Evolutionary conservation across 805 yeast species (phyloP).

Genomic region (Yamadazyma laniorum): DNA sequence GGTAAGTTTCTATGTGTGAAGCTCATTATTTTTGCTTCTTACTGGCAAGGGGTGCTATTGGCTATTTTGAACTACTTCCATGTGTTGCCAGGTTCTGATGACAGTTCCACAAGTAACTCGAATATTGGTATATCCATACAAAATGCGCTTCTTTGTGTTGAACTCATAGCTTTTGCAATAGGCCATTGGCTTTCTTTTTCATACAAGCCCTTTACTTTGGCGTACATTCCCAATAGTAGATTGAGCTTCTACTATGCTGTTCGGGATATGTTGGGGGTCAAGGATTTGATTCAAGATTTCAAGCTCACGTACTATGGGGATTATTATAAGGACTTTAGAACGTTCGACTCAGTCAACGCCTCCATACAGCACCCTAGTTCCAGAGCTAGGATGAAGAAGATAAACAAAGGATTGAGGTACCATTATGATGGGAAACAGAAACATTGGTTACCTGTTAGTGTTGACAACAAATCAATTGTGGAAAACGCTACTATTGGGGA

Average conservation of each 20-base stretch:
- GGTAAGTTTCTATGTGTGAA: constrained; percentile 92
- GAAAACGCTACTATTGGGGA: constrained; percentile 14
- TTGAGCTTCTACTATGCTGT: constrained; percentile 61
- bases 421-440: constrained; percentile 73
- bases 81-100: constrained; percentile 36
- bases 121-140: constrained; percentile 62
- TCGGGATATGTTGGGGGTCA: constrained; percentile 70
- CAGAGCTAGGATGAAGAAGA: constrained; percentile 59
- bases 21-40: constrained; percentile 92
- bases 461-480: constrained; percentile 12
- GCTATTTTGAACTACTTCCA: constrained; percentile 52
- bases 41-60: constrained; percentile 85
- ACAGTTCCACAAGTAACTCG: constrained; percentile 22
- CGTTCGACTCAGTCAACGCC: constrained; percentile 79
- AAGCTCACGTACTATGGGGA: constrained; percentile 67
- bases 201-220: constrained; percentile 64
- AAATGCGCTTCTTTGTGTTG: constrained; percentile 77
- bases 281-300: constrained; percentile 81
- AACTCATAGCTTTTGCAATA: constrained; percentile 79
- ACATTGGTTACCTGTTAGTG: constrained; percentile 63
- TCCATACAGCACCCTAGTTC: constrained; percentile 67
- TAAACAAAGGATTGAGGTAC: constrained; percentile 82
- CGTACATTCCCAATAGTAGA: constrained; percentile 65
- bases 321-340: constrained; percentile 68
- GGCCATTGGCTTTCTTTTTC: constrained; percentile 90